phyloP scores from a whole-genome alignment of 2,329 filamentous ascomycete species.

The Verticillium albo-atrum region DNA sequence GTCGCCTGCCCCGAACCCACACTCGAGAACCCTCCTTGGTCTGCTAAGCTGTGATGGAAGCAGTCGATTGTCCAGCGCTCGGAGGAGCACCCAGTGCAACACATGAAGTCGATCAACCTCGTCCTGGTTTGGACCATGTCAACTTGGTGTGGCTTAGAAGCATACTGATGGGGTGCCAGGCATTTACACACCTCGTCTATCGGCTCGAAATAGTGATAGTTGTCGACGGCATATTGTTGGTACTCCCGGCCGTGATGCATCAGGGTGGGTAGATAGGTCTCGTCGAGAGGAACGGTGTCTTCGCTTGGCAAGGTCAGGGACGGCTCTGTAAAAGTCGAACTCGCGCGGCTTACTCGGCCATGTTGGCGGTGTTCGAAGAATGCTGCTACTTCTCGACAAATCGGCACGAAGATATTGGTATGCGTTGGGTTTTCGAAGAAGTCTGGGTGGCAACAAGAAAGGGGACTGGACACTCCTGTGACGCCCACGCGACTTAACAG shows the following conservation, averaged over 20 bases:
- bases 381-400: neutral
- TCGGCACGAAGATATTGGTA: neutral
- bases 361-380: neutral
- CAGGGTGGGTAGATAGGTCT: conserved; percentile 53
- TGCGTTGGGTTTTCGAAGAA: neutral
- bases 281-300: conserved; percentile 51
- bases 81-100: conserved; percentile 58
- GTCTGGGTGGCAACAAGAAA: neutral
- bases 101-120: conserved; percentile 62
- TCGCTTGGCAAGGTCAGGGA: conserved; percentile 33
- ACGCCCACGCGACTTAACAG: neutral
- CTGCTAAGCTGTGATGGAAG: conserved; percentile 64
- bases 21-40: conserved; percentile 61
- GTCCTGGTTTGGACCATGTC: conserved; percentile 39
- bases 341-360: conserved; percentile 9
- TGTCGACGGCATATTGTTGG: conserved; percentile 62
- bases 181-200: conserved; percentile 60
- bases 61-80: conserved; percentile 61
- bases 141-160: conserved; percentile 9
- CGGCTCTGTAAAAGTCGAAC: neutral
- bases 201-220: conserved; percentile 62
- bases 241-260: conserved; percentile 59
- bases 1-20: conserved; percentile 65
- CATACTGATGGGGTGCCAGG: neutral
- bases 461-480: neutral